These are phyloP conservation scores for Grosmannia serpens DNA, from an alignment of 2,329 filamentous ascomycete genomes.

Conservation along the genomic window DNA sequence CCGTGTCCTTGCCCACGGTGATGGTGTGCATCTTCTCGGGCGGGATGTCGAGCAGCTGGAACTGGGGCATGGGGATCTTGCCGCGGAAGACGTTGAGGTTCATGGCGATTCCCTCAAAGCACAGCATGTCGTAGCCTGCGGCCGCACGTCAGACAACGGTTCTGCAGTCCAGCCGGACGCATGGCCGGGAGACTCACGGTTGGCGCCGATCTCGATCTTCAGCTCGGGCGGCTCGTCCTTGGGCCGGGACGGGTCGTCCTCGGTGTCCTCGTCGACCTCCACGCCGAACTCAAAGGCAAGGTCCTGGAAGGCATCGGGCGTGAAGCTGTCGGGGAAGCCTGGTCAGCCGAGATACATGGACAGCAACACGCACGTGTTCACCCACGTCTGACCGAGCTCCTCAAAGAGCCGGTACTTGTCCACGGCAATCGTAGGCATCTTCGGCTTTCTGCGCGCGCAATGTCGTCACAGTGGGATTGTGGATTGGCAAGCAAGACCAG, in stretches of 20 bases:
- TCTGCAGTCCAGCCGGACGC: too few species aligned
- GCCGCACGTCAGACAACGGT: too few species aligned
- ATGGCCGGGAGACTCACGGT: constrained; percentile 26
- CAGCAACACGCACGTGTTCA: background rate
- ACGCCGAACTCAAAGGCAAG: constrained; percentile 98
- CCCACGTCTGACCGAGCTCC: constrained; percentile 75
- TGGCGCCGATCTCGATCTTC: constrained; percentile 96
- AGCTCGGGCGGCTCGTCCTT: constrained; percentile 82
- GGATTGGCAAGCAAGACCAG: background rate
- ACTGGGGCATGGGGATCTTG: constrained; percentile 65
- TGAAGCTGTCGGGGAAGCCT: constrained; percentile 48
- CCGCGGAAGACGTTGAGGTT: constrained; percentile 93
- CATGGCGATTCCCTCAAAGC: constrained; percentile 90
- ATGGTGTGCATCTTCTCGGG: constrained; percentile 68
- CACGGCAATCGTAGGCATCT: constrained; percentile 79
- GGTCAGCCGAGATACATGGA: background rate
- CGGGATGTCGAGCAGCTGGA: constrained; percentile 59
- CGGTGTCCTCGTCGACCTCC: constrained; percentile 93
- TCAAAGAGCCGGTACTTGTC: constrained; percentile 95
- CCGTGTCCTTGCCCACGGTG: constrained; percentile 64
- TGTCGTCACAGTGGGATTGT: background rate
- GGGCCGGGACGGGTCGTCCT: constrained; percentile 57
- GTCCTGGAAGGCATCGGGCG: constrained; percentile 90
- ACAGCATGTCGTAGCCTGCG: constrained; percentile 67
- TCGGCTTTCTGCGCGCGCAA: background rate